phyloP scores from a whole-genome alignment of 805 yeast species.

The Pichia pseudocactophila region DNA sequence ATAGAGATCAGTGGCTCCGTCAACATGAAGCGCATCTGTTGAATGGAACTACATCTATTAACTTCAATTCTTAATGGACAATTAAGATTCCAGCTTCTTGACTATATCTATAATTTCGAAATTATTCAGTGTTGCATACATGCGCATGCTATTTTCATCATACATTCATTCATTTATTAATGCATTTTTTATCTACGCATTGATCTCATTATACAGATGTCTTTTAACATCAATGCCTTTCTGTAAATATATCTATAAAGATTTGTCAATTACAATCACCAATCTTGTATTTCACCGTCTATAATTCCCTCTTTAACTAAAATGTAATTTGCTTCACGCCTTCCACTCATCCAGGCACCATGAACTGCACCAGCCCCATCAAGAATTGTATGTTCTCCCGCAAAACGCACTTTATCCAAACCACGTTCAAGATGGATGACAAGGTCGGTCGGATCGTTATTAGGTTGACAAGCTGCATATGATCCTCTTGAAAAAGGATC shows the following conservation, averaged over 20 bases:
- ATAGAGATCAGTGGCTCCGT: constrained; percentile 4
- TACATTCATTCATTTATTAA: too few relatives aligned
- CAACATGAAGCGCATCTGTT: too few relatives aligned
- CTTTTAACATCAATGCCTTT: too few relatives aligned
- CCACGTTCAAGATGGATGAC: constrained; percentile 57
- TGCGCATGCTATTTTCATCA: too few relatives aligned
- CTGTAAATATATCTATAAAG: background rate
- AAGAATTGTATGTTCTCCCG: constrained; percentile 81
- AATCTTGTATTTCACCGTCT: constrained; percentile 32
- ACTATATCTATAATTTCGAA: too few relatives aligned
- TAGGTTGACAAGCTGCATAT: constrained; percentile 61
- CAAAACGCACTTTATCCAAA: constrained; percentile 58
- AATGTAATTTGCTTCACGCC: constrained; percentile 23
- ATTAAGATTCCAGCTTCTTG: too few relatives aligned
- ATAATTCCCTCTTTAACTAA: constrained; percentile 17
- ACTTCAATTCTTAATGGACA: too few relatives aligned
- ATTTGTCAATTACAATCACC: too few relatives aligned
- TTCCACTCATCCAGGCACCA: constrained; percentile 76
- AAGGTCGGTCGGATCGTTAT: constrained; percentile 59
- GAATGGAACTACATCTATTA: too few relatives aligned
- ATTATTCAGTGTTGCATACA: too few relatives aligned
- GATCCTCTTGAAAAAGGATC: constrained; percentile 80
- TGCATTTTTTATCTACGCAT: too few relatives aligned
- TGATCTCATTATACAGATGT: too few relatives aligned
- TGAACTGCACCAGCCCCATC: constrained; percentile 92